These are phyloP conservation scores for Dysphania ambrosioides DNA, from an alignment of 148 eudicot species.

Conservation along the genomic window DNA sequence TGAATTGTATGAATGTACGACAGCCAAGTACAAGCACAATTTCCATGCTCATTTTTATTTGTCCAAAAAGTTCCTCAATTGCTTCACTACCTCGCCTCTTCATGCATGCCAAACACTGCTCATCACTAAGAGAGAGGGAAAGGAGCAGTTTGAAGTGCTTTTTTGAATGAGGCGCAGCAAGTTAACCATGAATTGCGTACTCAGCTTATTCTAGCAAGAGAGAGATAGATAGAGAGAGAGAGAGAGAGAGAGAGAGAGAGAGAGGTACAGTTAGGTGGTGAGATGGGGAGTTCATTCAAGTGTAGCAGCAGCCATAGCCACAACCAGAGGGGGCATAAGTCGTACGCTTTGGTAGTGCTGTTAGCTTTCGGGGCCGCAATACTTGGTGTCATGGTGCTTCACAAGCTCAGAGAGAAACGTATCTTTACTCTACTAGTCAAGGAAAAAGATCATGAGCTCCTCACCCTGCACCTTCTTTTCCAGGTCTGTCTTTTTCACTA, in stretches of 20 bases:
- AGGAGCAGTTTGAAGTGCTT: constrained; percentile 40
- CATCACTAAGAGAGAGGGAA: constrained; percentile 15
- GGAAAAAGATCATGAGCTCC: constrained; percentile 60
- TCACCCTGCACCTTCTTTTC: constrained; percentile 59
- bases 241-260: constrained; percentile 27
- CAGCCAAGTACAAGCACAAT: constrained; percentile 5
- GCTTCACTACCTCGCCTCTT: constrained; percentile 1
- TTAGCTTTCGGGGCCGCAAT: constrained; percentile 60
- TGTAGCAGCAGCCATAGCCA: constrained; percentile 14
- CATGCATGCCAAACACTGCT: constrained; percentile 18
- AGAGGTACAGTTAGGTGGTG: no score
- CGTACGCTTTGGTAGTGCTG: constrained; percentile 49
- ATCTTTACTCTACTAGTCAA: constrained; percentile 42
- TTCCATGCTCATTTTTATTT: background rate
- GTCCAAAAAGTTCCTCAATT: background rate
- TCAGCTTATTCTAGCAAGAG: background rate
- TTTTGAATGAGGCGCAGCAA: constrained; percentile 42
- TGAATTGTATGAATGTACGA: no score
- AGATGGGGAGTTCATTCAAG: constrained; percentile 29
- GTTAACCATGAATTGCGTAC: constrained; percentile 5
- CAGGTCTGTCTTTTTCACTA: constrained; percentile 39
- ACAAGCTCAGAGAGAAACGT: constrained; percentile 65
- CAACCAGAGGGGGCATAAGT: constrained; percentile 32
- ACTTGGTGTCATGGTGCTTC: constrained; percentile 61
- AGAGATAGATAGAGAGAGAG: background rate